A percentile compares a stretch with the other conserved stretches of the same genome.
These are phyloP conservation scores for Protomyces inouyei DNA, from an alignment of 1,139 yeast species.

Conservation along the genomic window DNA sequence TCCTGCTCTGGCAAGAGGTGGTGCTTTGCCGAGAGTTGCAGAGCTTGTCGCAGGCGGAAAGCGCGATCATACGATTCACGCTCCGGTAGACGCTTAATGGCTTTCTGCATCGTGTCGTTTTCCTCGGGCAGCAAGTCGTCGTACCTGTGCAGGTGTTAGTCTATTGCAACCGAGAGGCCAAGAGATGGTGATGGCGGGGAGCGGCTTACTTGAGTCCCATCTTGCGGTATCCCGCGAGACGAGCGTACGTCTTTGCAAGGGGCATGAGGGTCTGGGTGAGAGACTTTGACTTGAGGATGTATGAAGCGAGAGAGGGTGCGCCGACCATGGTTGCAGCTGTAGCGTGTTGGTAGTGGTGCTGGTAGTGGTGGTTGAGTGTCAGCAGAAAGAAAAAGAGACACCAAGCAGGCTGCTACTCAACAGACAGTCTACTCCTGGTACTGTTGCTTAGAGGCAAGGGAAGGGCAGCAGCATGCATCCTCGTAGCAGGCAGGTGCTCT, in stretches of 20 bases:
- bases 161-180: not conserved
- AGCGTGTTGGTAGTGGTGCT: not conserved
- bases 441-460: not conserved
- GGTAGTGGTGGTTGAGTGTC: not conserved
- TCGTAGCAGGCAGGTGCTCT: not conserved
- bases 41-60: slow-evolving; percentile 86
- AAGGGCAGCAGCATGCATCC: not conserved
- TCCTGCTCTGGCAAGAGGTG: slow-evolving; percentile 77
- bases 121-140: slow-evolving; percentile 88
- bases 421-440: not conserved
- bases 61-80: slow-evolving; percentile 83
- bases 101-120: slow-evolving; percentile 78
- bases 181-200: not conserved
- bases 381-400: not conserved
- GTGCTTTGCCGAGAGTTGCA: slow-evolving; percentile 78
- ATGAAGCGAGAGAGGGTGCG: slow-evolving; percentile 27
- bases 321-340: slow-evolving; percentile 14
- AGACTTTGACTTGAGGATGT: slow-evolving; percentile 26
- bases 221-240: slow-evolving; percentile 29
- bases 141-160: slow-evolving; percentile 42
- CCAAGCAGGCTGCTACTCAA: not conserved
- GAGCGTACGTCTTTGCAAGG: slow-evolving; percentile 27
- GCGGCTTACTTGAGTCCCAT: slow-evolving; percentile 28
- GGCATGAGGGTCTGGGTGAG: slow-evolving; percentile 25
- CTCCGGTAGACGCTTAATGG: slow-evolving; percentile 78